phyloP scores from a whole-genome alignment of 192 early-diverging fungal genomes.

The Paraglomus brasilianum region DNA sequence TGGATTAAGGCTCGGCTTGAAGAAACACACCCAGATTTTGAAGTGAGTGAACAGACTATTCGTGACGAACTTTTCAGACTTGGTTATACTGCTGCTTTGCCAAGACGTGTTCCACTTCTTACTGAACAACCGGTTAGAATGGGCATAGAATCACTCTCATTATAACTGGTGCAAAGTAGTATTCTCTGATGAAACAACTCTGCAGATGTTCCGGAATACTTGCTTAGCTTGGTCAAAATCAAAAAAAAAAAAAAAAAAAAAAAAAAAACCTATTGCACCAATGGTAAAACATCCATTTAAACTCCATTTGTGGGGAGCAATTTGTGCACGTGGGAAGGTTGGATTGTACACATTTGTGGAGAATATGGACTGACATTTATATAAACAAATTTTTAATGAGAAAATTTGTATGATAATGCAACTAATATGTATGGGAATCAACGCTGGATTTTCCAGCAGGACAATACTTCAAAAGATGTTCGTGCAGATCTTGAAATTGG shows the following conservation, averaged over 20 bases:
- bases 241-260: no score
- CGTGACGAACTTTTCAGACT: not conserved
- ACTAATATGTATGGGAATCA: not conserved
- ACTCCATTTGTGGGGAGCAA: conserved; percentile 12
- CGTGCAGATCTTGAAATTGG: not conserved
- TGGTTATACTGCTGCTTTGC: not conserved
- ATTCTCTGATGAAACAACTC: conserved; percentile 21
- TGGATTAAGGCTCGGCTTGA: no score
- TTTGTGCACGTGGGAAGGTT: not conserved
- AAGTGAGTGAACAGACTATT: no score
- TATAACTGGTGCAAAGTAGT: conserved; percentile 7
- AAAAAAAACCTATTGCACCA: conserved; percentile 8
- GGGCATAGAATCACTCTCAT: not conserved
- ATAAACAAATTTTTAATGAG: not conserved
- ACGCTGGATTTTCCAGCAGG: conserved; percentile 13
- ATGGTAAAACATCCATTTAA: conserved; percentile 23
- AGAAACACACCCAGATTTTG: no score
- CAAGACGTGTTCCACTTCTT: not conserved
- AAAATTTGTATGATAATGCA: conserved; percentile 3
- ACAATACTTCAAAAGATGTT: no score
- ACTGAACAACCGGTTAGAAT: not conserved
- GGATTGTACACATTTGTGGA: not conserved
- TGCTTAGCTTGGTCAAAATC: not conserved
- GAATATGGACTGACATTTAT: not conserved
- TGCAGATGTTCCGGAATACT: conserved; percentile 19